phyloP scores from a whole-genome alignment of 305 asterid species.

The Andrographis paniculata region DNA sequence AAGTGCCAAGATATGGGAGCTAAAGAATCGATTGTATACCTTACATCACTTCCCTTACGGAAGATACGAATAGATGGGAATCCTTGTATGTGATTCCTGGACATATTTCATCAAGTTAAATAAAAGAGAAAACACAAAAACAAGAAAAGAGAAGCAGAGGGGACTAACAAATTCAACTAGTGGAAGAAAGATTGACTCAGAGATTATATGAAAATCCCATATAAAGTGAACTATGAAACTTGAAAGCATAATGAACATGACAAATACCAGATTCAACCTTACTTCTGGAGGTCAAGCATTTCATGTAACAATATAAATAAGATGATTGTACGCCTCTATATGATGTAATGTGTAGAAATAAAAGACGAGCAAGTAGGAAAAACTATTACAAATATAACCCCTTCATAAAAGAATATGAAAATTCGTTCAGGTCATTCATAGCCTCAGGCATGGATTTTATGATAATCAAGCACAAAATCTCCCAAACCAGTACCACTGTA shows the following conservation, averaged over 20 bases:
- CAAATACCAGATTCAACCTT: too few species aligned
- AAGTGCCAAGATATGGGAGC: too few species aligned
- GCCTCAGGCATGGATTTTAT: neutral
- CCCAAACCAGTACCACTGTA: too few species aligned
- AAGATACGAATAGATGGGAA: conserved; percentile 94
- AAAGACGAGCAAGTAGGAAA: neutral
- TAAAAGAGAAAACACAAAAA: neutral
- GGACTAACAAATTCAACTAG: neutral
- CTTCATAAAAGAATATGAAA: neutral
- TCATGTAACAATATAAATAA: neutral
- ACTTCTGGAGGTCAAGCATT: too few species aligned
- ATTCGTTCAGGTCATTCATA: neutral
- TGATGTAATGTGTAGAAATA: too few species aligned
- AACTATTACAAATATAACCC: neutral
- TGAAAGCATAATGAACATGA: too few species aligned
- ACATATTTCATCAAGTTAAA: neutral
- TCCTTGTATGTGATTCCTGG: conserved; percentile 96
- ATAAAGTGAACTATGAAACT: too few species aligned
- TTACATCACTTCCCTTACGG: conserved; percentile 83
- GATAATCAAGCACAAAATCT: neutral
- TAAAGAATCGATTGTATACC: conserved; percentile 32
- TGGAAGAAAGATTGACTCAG: neutral
- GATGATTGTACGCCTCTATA: neutral
- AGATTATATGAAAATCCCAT: too few species aligned
- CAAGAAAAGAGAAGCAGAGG: neutral